Evolutionary conservation across 768 basidiomycete genomes (phyloP).

Genomic region (Suillus variegatus): DNA sequence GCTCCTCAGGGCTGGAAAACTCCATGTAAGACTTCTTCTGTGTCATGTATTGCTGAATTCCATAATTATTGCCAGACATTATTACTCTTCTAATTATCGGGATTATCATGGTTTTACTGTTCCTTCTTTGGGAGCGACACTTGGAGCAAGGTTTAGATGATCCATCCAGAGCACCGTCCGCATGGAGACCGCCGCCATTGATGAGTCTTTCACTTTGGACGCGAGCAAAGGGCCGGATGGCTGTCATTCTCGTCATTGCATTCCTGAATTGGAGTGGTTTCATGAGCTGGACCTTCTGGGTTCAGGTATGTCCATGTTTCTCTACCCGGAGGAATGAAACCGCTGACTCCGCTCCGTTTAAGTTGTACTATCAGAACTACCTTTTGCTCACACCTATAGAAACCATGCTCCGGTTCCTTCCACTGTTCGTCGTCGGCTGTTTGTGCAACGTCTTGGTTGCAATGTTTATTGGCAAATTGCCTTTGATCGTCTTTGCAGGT

Average conservation of each 20-base stretch:
- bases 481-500: constrained; percentile 64
- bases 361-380: constrained; percentile 78
- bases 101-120: constrained; percentile 52
- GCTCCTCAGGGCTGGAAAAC: constrained; percentile 65
- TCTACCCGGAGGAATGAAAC: neutral
- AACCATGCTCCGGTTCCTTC: constrained; percentile 68
- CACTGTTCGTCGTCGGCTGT: constrained; percentile 68
- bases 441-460: constrained; percentile 70
- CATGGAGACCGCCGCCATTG: constrained; percentile 55
- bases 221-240: constrained; percentile 60
- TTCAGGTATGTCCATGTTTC: constrained; percentile 32
- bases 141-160: constrained; percentile 43
- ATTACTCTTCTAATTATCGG: constrained; percentile 68
- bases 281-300: constrained; percentile 54
- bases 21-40: constrained; percentile 39
- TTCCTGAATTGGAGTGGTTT: constrained; percentile 61
- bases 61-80: constrained; percentile 52
- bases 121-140: constrained; percentile 67
- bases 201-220: constrained; percentile 66
- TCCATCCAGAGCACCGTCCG: constrained; percentile 20
- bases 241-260: constrained; percentile 59
- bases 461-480: constrained; percentile 53
- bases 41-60: constrained; percentile 15
- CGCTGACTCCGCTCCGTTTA: neutral
- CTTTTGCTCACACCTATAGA: constrained; percentile 52